A percentile compares a stretch with the other conserved stretches of the same genome.
Conservation (phyloP, 768 basidiomycete genomes). For the Podaxis pistillaris region DNA sequence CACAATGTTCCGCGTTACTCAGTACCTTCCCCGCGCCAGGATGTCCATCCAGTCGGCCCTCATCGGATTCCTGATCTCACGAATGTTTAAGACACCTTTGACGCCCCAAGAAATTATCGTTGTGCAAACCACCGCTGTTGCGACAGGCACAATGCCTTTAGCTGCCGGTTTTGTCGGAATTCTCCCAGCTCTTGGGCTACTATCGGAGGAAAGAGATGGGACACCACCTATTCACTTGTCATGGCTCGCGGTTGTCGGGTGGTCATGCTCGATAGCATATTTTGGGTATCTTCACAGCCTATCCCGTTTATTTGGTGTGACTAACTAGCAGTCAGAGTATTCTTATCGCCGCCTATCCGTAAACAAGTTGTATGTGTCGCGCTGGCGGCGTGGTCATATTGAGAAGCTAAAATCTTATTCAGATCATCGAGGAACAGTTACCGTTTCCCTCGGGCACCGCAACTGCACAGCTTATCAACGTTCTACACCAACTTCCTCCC, state of each 20-base stretch:
- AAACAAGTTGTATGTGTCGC: constrained; percentile 78
- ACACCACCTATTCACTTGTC: constrained; percentile 71
- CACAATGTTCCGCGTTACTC: background rate
- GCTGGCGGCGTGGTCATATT: background rate
- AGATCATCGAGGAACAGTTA: constrained; percentile 94
- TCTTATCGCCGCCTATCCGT: constrained; percentile 90
- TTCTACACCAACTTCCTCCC: constrained; percentile 76
- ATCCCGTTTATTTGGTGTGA: background rate
- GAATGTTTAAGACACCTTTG: constrained; percentile 66
- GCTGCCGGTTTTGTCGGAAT: constrained; percentile 90
- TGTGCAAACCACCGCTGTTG: constrained; percentile 92
- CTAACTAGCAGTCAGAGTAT: constrained; percentile 56
- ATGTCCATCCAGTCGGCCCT: constrained; percentile 96
- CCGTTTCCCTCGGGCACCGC: constrained; percentile 95
- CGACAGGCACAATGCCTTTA: constrained; percentile 87
- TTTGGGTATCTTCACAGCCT: constrained; percentile 60
- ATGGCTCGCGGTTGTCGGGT: constrained; percentile 71
- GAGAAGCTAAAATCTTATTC: constrained; percentile 6
- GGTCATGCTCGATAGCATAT: constrained; percentile 92
- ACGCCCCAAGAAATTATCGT: constrained; percentile 94
- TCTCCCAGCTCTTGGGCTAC: constrained; percentile 80
- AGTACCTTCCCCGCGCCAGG: constrained; percentile 39
- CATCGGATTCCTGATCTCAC: constrained; percentile 85
- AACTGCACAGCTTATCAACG: constrained; percentile 91
- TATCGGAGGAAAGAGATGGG: constrained; percentile 76